These are phyloP conservation scores for Pichia deserticola DNA, from an alignment of 805 yeast species.

Conservation along the genomic window DNA sequence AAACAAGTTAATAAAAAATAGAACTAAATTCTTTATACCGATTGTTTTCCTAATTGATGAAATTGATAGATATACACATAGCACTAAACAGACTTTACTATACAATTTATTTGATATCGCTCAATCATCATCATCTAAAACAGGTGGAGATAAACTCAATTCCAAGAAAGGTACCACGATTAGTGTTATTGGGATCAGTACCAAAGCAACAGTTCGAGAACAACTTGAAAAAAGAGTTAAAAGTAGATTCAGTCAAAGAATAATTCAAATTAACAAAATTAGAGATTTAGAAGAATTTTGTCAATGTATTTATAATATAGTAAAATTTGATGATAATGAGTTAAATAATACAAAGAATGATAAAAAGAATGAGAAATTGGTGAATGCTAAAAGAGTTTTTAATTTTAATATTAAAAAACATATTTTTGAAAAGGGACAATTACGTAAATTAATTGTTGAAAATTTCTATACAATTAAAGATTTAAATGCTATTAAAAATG, in stretches of 20 bases:
- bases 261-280: slow-evolving; percentile 53
- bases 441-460: slow-evolving; percentile 32
- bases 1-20: too few relatives aligned
- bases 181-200: slow-evolving; percentile 72
- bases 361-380: background rate
- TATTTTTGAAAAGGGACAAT: slow-evolving; percentile 21
- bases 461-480: slow-evolving; percentile 57
- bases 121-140: slow-evolving; percentile 35
- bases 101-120: slow-evolving; percentile 86
- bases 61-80: slow-evolving; percentile 68
- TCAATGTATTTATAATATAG: slow-evolving; percentile 31
- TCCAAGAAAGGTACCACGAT: slow-evolving; percentile 51
- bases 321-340: slow-evolving; percentile 16
- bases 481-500: slow-evolving; percentile 40
- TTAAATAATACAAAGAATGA: background rate
- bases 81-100: slow-evolving; percentile 70
- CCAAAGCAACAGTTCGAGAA: slow-evolving; percentile 71
- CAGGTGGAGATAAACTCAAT: slow-evolving; percentile 17
- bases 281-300: slow-evolving; percentile 42
- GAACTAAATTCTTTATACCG: slow-evolving; percentile 34
- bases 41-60: slow-evolving; percentile 79
- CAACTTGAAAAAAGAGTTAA: slow-evolving; percentile 85
- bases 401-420: slow-evolving; percentile 32
- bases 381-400: background rate
- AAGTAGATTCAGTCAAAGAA: slow-evolving; percentile 79